Conservation (phyloP, 139 green algal species). For the Coelastrella sp. region DNA sequence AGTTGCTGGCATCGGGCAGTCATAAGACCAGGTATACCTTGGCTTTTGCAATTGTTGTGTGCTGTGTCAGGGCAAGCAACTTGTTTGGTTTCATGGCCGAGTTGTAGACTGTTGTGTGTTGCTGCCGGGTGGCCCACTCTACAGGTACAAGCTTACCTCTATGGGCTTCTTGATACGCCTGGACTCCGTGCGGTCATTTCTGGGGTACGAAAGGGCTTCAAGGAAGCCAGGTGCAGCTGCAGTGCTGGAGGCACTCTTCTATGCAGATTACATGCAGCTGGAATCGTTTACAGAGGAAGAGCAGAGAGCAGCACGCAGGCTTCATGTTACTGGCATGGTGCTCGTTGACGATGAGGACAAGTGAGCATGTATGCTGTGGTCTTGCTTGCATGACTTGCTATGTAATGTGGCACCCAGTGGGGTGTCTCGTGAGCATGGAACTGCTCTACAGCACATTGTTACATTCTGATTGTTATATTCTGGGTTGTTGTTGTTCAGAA, state of each 20-base stretch:
- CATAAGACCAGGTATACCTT: neutral
- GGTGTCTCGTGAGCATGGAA: too few species aligned
- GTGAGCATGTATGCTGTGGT: neutral
- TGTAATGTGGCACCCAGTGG: too few species aligned
- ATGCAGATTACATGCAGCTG: neutral
- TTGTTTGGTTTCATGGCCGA: too few species aligned
- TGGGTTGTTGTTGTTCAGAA: too few species aligned
- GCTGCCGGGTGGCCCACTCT: too few species aligned
- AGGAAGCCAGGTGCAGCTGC: neutral
- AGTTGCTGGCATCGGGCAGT: neutral
- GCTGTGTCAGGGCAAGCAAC: too few species aligned
- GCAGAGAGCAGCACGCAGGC: neutral
- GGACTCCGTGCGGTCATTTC: neutral
- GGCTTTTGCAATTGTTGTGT: neutral
- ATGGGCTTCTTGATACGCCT: neutral
- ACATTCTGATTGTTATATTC: too few species aligned
- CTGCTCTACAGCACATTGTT: too few species aligned
- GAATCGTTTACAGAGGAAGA: neutral
- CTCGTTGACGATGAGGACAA: neutral
- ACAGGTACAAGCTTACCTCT: neutral
- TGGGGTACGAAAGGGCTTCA: neutral
- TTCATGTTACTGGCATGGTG: neutral
- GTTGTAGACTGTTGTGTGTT: neutral
- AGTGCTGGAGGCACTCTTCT: neutral
- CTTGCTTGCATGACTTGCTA: neutral